Evolutionary conservation across 1,284 basidiomycete species (phyloP), one percentile per base, ranked within the genome.

Genomic region (Mycosarcoma mackinlayi): DNA sequence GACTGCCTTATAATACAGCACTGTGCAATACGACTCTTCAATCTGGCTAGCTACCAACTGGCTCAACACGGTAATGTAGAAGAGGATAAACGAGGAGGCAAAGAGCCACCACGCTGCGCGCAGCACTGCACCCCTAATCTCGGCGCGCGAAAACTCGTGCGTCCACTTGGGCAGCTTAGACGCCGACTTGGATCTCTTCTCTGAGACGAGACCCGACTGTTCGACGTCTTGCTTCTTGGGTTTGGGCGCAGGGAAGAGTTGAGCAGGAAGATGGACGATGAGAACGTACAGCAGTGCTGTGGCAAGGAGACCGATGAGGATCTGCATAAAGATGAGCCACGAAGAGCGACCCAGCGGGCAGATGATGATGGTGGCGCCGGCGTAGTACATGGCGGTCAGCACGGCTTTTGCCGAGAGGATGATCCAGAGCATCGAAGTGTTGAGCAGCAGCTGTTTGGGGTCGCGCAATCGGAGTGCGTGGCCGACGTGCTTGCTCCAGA

Each of bases 51-150:
- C 59, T 8, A 62, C 59, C 18, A 62, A 27, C 42, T 62, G 59
- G 18, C 52, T 62, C 51, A 62, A 50, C 40, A 62, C 44, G 39
- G 52, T 41, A 27, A 62, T 62, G 47, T 62, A 55, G 52, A 62
- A 62, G 23, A 62, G 47, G 34, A 62, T 42, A 16, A 62, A 62
- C 14, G 59, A 62, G 6, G 52, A 61, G 13, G 59, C 59, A 8
- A 62, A 62, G 3, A 62, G 47, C 46, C 52, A 62, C 52, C 52
- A 62, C n/a, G 34, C 58, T 7, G 58, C 58, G 13, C 58, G 45
- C 33, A 54, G 9, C 3, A 61, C 58, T 3, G 50, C 42, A 10
- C 58, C 34, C 2, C 30, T 40, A 33, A 61, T 61, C 33, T 54
- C 58, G 35, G 51, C 58, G 19, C 46, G 46, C n/a, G 45, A 44